These are phyloP conservation scores for Calonectria fujianensis DNA, from an alignment of 2,329 filamentous ascomycete genomes.

Conservation along the genomic window DNA sequence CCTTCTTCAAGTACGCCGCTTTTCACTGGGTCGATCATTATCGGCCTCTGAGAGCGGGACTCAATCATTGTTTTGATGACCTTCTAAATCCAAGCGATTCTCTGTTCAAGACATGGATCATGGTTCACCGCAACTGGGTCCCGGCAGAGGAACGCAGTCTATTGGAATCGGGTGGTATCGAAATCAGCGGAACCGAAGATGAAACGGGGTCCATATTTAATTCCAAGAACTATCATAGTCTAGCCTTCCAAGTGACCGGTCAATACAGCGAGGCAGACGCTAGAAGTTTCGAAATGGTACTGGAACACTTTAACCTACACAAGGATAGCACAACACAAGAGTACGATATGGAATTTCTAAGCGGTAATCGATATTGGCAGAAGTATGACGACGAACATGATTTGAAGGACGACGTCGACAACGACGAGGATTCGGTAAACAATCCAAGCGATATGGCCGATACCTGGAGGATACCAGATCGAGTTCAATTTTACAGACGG, in stretches of 20 bases:
- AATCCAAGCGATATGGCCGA: neutral
- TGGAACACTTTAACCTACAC: conserved; percentile 5
- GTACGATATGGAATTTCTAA: neutral
- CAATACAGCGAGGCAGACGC: neutral
- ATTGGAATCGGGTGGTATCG: neutral
- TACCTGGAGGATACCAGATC: neutral
- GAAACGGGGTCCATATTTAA: neutral
- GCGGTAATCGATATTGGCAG: neutral
- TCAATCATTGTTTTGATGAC: neutral
- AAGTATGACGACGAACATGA: neutral
- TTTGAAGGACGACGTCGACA: neutral
- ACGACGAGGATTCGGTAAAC: neutral
- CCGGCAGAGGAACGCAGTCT: neutral
- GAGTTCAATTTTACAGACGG: neutral
- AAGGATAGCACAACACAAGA: neutral
- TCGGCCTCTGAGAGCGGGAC: neutral
- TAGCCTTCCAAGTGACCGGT: no score
- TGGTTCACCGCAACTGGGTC: neutral
- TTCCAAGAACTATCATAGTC: no score
- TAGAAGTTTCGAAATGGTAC: neutral
- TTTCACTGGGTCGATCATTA: conserved; percentile 7
- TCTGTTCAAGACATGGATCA: neutral
- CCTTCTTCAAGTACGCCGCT: neutral
- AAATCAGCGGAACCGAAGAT: neutral
- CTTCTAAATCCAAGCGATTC: neutral